These are phyloP conservation scores for Phytophthora pistaciae DNA, from an alignment of 352 stramenopile genomes.

Conservation along the genomic window DNA sequence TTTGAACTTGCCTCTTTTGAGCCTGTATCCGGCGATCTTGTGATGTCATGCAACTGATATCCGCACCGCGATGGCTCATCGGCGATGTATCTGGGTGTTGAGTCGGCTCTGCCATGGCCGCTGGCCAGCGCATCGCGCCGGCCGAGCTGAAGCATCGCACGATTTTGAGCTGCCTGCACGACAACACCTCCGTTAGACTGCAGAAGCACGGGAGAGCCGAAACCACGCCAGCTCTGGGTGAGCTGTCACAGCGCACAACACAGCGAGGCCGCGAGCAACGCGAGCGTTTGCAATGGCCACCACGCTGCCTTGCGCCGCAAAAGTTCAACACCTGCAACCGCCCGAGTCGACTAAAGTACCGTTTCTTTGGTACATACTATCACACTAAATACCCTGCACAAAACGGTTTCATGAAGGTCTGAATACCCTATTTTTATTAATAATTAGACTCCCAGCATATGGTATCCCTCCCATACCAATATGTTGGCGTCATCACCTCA, in stretches of 20 bases:
- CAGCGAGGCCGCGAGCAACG: neutral
- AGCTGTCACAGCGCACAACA: neutral
- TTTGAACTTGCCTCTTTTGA: neutral
- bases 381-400: neutral
- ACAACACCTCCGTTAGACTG: neutral
- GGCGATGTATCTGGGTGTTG: neutral
- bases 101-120: neutral
- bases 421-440: neutral
- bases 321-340: neutral
- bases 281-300: neutral
- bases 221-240: neutral
- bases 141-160: neutral
- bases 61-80: neutral
- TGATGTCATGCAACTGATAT: neutral
- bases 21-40: neutral
- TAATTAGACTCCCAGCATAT: neutral
- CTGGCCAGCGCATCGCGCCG: neutral
- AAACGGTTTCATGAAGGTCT: neutral
- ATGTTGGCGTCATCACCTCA: constrained; percentile 24
- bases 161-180: neutral
- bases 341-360: neutral
- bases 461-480: constrained; percentile 1
- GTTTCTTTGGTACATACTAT: neutral
- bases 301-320: neutral
- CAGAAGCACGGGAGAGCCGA: constrained; percentile 5